These are phyloP conservation scores for Karstenula rhodostoma DNA, from an alignment of 2,329 filamentous ascomycete species.

Conservation along the genomic window DNA sequence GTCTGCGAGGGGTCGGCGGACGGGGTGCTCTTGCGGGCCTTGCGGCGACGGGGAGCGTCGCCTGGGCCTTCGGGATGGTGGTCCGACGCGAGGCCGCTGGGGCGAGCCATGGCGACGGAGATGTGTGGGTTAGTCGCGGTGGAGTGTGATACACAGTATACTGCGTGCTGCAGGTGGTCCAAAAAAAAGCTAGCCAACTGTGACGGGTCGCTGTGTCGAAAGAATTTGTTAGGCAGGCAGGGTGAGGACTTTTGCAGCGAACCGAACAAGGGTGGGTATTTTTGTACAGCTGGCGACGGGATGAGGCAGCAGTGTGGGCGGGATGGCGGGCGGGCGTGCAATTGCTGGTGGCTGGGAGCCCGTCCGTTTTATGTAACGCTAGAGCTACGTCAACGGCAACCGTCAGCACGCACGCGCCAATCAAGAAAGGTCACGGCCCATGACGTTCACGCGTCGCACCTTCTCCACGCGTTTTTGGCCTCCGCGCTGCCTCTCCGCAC, in stretches of 20 bases:
- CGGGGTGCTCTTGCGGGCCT: slow-evolving; percentile 40
- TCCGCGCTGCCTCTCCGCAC: background rate
- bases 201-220: background rate
- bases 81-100: slow-evolving; percentile 45
- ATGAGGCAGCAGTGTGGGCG: slow-evolving; percentile 7
- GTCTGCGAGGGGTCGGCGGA: slow-evolving; percentile 28
- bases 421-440: slow-evolving; percentile 13
- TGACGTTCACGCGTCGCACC: slow-evolving; percentile 41
- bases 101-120: slow-evolving; percentile 40
- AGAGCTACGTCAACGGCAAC: slow-evolving; percentile 23
- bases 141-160: background rate
- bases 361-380: slow-evolving; percentile 16
- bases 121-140: background rate
- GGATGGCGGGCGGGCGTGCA: slow-evolving; percentile 11
- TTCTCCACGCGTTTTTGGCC: slow-evolving; percentile 27
- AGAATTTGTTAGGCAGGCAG: background rate
- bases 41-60: slow-evolving; percentile 43
- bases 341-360: slow-evolving; percentile 25
- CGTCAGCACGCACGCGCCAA: slow-evolving; percentile 1
- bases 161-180: background rate
- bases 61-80: slow-evolving; percentile 47
- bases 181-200: slow-evolving; percentile 1
- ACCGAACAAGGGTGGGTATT: background rate
- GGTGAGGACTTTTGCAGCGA: background rate
- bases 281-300: slow-evolving; percentile 4